A percentile compares a stretch with the other conserved stretches of the same genome.
phyloP scores from a whole-genome alignment of 257 asterid genomes.

The Nicotiana tabacum region DNA sequence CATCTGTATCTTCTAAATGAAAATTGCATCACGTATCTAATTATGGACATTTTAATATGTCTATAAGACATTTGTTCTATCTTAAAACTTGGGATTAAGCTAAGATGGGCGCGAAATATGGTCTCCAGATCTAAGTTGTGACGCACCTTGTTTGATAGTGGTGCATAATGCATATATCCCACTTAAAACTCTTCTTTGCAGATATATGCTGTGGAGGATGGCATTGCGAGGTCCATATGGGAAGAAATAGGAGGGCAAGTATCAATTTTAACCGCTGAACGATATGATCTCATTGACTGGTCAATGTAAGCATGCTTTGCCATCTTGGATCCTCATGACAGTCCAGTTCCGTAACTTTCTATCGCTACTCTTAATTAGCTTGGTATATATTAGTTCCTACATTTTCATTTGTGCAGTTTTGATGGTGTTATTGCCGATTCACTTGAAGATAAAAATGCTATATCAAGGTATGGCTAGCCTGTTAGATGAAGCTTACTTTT shows the following conservation, averaged over 20 bases:
- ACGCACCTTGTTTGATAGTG: conserved; percentile 1
- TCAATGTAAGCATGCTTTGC: conserved; percentile 58
- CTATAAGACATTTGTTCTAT: not conserved
- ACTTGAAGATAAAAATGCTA: conserved; percentile 72
- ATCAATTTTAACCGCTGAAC: conserved; percentile 67
- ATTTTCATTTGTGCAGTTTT: conserved; percentile 53
- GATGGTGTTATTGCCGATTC: conserved; percentile 84
- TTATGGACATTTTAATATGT: not conserved
- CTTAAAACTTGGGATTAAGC: not conserved
- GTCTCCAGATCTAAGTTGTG: not conserved
- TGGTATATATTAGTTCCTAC: conserved; percentile 16
- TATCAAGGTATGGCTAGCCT: conserved; percentile 54
- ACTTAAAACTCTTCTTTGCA: conserved; percentile 30
- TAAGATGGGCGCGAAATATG: not conserved
- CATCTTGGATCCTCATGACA: conserved; percentile 9
- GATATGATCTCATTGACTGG: conserved; percentile 82
- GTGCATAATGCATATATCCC: not conserved
- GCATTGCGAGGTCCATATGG: conserved; percentile 66
- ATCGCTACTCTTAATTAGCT: not conserved
- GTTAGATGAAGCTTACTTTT: conserved; percentile 1
- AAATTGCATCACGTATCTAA: not conserved
- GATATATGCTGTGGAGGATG: conserved; percentile 74
- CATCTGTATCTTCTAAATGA: not conserved
- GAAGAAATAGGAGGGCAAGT: conserved; percentile 73
- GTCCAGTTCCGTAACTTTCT: not conserved